Evolutionary conservation across 2,329 filamentous ascomycete genomes (phyloP), one percentile per base, ranked within the genome.

Genomic region (Pseudogymnoascus sp.): DNA sequence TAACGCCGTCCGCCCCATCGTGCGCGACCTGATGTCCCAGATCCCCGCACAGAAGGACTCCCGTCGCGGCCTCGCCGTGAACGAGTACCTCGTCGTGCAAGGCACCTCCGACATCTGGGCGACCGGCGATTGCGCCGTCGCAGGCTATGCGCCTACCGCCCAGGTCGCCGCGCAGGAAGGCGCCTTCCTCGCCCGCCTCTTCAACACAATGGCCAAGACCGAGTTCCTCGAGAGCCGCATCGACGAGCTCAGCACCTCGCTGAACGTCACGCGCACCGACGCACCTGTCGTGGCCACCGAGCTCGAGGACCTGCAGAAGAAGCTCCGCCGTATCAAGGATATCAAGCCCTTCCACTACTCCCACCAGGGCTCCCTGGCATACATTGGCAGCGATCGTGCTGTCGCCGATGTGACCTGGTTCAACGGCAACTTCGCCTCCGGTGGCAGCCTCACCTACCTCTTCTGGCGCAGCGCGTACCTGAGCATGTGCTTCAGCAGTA

Each of bases 401-500:
- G 94, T 99, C 63, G 94, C 94, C 65, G 94, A 99, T 78, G 91
- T 99, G 72, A 90, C 87, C 74, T 99, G 94, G 93, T 87, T 95
- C 79, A 95, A 94, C 72, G 94, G 94, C 68, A 99, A 97, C 80
- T 84, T 99, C 70, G 93, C 94, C 65, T 90, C 88, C 52, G 94
- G 93, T 73, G 94, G 94, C 74, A 90, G 88, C 71, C 80, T 97
- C 77, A 99, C 94, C 62, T 99, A 96, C 79, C 84, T 97, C 69
- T 99, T 99, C 86, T 99, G 94, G 94, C 85, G 92, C 75, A 95
- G 90, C 73, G 94, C 93, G 61, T 99, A 99, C 77, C 81, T 99
- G 75, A 97, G 91, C 82, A 99, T 99, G 94, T 97, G 93, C 85
- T 99, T 99, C 77, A 97, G 92, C 86, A 92, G 91, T 94, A 84